A percentile compares a stretch with the other conserved stretches of the same genome.
These are phyloP conservation scores for Isoetes taiwanensis DNA, from an alignment of 75 land plant species.

Conservation along the genomic window DNA sequence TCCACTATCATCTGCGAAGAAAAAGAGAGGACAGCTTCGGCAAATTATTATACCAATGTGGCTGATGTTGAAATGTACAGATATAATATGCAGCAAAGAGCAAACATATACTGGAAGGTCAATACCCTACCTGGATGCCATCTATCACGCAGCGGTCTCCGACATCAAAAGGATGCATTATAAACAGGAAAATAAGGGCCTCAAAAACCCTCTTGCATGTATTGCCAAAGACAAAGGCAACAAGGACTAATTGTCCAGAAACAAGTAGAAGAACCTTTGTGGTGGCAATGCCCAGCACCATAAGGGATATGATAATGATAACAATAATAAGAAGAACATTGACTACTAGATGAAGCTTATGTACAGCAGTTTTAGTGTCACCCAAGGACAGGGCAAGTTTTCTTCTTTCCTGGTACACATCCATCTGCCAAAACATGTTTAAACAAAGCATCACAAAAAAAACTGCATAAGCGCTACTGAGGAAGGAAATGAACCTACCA, in stretches of 20 bases:
- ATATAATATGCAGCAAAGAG: no score
- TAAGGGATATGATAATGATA: neutral
- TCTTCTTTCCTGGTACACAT: slow-evolving; percentile 2
- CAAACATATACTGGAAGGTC: no score
- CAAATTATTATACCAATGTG: no score
- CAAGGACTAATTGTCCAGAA: neutral
- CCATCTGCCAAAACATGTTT: slow-evolving; percentile 12
- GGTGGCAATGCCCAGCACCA: slow-evolving; percentile 8
- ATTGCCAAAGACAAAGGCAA: neutral
- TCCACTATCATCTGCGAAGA: slow-evolving; percentile 29
- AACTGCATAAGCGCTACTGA: neutral
- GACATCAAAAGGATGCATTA: slow-evolving; percentile 3
- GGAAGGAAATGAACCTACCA: neutral
- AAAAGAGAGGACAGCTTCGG: no score
- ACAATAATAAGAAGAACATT: neutral
- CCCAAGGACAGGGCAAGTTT: neutral
- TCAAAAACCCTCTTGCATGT: slow-evolving; percentile 6
- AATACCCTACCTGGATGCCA: neutral
- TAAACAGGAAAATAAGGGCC: slow-evolving; percentile 3
- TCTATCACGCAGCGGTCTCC: slow-evolving; percentile 4
- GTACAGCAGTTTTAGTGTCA: neutral
- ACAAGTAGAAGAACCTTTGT: neutral
- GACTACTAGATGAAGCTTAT: neutral
- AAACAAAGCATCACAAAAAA: neutral
- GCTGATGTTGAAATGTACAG: no score